Percentiles rank a stretch among this genome's conserved stretches.
Conservation (phyloP, 164 flowering plant genomes). For the Vitis rupestris region DNA sequence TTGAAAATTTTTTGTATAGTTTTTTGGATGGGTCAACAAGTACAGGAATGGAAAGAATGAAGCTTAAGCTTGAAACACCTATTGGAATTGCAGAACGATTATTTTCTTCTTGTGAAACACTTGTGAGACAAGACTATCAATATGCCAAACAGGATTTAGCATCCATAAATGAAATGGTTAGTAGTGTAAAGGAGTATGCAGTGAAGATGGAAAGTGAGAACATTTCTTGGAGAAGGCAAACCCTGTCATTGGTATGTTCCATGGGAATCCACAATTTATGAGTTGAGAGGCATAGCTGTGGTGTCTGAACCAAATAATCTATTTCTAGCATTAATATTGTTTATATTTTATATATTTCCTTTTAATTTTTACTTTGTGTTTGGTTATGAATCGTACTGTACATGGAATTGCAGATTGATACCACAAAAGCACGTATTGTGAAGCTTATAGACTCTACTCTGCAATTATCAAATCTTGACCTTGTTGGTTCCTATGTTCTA, state of each 20-base stretch:
- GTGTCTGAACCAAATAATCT: neutral
- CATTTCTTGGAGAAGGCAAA: slow-evolving; percentile 66
- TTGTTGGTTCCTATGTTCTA: slow-evolving; percentile 59
- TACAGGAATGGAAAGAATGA: slow-evolving; percentile 82
- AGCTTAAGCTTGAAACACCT: slow-evolving; percentile 92
- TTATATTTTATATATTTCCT: too few relatives aligned
- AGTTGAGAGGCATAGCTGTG: neutral
- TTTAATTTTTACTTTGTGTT: neutral
- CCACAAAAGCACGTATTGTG: slow-evolving; percentile 58
- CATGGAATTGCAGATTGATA: slow-evolving; percentile 57
- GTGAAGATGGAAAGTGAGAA: slow-evolving; percentile 73
- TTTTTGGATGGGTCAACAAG: slow-evolving; percentile 80
- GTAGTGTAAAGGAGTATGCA: slow-evolving; percentile 55
- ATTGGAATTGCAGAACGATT: slow-evolving; percentile 75
- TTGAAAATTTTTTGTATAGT: slow-evolving; percentile 77
- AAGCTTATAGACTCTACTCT: slow-evolving; percentile 75
- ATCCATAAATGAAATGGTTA: slow-evolving; percentile 48
- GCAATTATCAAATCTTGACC: slow-evolving; percentile 81
- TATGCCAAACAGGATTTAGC: slow-evolving; percentile 65
- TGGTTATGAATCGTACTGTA: slow-evolving; percentile 1
- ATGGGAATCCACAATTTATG: neutral
- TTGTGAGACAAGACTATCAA: slow-evolving; percentile 52
- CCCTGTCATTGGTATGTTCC: slow-evolving; percentile 57
- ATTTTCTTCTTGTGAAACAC: slow-evolving; percentile 59
- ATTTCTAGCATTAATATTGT: too few relatives aligned